Conservation (phyloP, 208 protist species). For the Angomonas deanei region DNA sequence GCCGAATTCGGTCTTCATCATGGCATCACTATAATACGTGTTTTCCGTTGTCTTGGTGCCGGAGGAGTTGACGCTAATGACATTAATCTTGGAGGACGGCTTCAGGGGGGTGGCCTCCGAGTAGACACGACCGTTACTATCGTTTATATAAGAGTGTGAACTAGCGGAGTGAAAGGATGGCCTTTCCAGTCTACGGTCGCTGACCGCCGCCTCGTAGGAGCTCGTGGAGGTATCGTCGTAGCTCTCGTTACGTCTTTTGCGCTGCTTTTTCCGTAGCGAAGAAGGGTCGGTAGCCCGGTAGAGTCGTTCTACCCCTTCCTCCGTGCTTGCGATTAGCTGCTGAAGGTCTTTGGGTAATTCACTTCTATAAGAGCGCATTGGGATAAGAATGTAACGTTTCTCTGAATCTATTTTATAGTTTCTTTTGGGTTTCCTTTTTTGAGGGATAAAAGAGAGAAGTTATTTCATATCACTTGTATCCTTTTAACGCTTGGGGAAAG, state of each 20-base stretch:
- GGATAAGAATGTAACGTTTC: not conserved
- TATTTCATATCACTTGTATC: conserved; percentile 3
- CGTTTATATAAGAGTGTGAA: not conserved
- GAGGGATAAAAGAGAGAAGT: not conserved
- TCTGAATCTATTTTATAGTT: not conserved
- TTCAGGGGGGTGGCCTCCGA: not conserved
- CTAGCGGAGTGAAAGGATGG: not conserved
- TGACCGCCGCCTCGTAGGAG: not conserved
- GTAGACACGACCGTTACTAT: not conserved
- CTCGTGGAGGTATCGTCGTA: not conserved
- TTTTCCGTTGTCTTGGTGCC: not conserved
- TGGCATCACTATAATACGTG: not conserved
- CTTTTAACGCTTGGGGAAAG: not conserved
- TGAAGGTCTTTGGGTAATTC: conserved; percentile 34
- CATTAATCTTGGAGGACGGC: conserved; percentile 2
- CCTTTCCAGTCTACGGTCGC: not conserved
- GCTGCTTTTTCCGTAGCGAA: not conserved
- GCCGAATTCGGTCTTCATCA: conserved; percentile 30
- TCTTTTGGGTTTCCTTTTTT: too few relatives aligned
- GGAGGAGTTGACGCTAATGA: conserved; percentile 2
- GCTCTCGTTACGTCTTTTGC: not conserved
- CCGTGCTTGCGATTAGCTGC: conserved; percentile 61
- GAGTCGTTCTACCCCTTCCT: conserved; percentile 55
- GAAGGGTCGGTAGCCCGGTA: conserved; percentile 27
- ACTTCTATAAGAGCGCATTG: conserved; percentile 8